Conservation (phyloP, 2,329 filamentous ascomycete species). For the Stemphylium lycopersici region DNA sequence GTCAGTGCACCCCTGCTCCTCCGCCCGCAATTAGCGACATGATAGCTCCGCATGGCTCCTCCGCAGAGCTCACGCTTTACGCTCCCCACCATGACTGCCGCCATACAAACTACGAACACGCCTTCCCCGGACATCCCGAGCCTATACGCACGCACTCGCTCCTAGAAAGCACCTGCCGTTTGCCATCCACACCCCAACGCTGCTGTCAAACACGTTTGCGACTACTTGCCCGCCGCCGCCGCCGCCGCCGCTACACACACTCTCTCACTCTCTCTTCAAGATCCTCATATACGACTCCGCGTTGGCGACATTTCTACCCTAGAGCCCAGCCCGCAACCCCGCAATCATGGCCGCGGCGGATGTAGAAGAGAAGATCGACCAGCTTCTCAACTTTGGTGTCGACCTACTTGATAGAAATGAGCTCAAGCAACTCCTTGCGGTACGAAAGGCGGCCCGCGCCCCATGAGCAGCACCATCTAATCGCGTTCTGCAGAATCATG, state of each 20-base stretch:
- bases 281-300: neutral
- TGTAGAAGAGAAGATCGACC: conserved; percentile 13
- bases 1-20: conserved; percentile 14
- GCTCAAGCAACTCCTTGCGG: conserved; percentile 24
- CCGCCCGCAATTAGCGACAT: conserved; percentile 12
- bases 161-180: neutral
- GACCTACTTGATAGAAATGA: conserved; percentile 23
- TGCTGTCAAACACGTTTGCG: conserved; percentile 4
- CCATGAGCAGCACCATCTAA: conserved; percentile 2
- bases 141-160: neutral
- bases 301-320: neutral
- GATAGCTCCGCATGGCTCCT: conserved; percentile 23
- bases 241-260: too few species aligned
- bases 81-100: conserved; percentile 21
- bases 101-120: conserved; percentile 12
- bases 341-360: conserved; percentile 18
- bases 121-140: neutral
- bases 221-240: conserved; percentile 3
- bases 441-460: conserved; percentile 8
- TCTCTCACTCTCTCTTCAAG: neutral
- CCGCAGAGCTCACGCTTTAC: conserved; percentile 17
- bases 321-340: neutral
- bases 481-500: conserved; percentile 25
- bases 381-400: conserved; percentile 17
- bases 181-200: neutral